These are phyloP conservation scores for Solanum dulcamara DNA, from an alignment of 257 asterid genomes.

Conservation along the genomic window DNA sequence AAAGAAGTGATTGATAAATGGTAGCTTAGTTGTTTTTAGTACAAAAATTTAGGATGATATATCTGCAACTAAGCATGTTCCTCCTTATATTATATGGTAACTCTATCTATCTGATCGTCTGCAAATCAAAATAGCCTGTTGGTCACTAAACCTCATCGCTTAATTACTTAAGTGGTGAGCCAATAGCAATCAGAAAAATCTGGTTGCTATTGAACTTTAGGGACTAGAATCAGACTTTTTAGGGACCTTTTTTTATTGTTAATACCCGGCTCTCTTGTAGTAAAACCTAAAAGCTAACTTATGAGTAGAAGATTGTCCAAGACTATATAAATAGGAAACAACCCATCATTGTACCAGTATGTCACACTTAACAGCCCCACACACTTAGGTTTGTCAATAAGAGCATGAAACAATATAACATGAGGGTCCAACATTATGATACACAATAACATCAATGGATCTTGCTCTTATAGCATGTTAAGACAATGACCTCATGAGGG, in stretches of 20 bases:
- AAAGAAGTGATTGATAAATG: too few relatives aligned
- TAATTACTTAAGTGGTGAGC: too few relatives aligned
- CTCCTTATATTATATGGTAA: too few relatives aligned
- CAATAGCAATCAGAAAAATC: not conserved
- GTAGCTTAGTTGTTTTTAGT: too few relatives aligned
- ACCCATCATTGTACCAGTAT: not conserved
- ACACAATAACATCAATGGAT: not conserved
- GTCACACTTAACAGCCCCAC: too few relatives aligned
- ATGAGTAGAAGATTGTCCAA: not conserved
- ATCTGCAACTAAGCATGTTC: too few relatives aligned
- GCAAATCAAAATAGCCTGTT: too few relatives aligned
- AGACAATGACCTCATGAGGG: not conserved
- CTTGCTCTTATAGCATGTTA: not conserved
- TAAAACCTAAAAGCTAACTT: not conserved
- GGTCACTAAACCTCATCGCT: too few relatives aligned
- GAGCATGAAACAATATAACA: not conserved
- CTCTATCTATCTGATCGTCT: too few relatives aligned
- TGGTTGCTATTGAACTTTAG: not conserved
- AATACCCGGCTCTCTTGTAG: not conserved
- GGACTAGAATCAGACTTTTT: not conserved
- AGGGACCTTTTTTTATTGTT: not conserved
- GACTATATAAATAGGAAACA: not conserved
- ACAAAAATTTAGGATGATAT: too few relatives aligned
- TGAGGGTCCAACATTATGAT: not conserved
- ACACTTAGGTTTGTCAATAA: not conserved